These are phyloP conservation scores for Globisporangium mamillatum DNA, from an alignment of 352 stramenopile genomes.

Conservation along the genomic window DNA sequence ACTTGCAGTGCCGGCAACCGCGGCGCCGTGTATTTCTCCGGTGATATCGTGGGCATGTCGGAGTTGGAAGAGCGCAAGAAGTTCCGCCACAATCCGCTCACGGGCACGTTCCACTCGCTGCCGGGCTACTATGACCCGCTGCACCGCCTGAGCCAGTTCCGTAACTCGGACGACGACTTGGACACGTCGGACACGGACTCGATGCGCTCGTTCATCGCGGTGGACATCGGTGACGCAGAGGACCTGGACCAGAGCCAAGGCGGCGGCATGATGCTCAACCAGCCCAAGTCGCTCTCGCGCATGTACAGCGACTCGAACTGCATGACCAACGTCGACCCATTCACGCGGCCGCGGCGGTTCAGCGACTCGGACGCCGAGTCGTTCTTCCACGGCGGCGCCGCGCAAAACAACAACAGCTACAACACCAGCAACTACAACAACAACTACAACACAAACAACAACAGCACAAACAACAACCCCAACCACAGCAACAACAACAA, in stretches of 20 bases:
- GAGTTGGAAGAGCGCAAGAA: constrained; percentile 89
- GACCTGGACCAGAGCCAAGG: constrained; percentile 31
- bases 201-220: constrained; percentile 72
- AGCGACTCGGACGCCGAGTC: constrained; percentile 78
- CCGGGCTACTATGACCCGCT: constrained; percentile 86
- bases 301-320: constrained; percentile 77
- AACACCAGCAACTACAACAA: constrained; percentile 7
- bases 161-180: constrained; percentile 52
- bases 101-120: constrained; percentile 84
- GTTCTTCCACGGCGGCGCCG: constrained; percentile 49
- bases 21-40: constrained; percentile 84
- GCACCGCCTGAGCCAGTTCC: constrained; percentile 73
- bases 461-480: background rate
- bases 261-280: constrained; percentile 28
- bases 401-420: constrained; percentile 20
- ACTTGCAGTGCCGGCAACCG: constrained; percentile 70
- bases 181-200: constrained; percentile 71
- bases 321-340: constrained; percentile 29
- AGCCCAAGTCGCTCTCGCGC: constrained; percentile 56
- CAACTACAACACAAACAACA: constrained; percentile 4
- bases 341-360: constrained; percentile 63
- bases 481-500: background rate
- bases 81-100: constrained; percentile 84
- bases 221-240: constrained; percentile 67
- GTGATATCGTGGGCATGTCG: constrained; percentile 85